Evolutionary conservation across 768 basidiomycete species (phyloP).

Genomic region (Rhodotorula taiwanensis): DNA sequence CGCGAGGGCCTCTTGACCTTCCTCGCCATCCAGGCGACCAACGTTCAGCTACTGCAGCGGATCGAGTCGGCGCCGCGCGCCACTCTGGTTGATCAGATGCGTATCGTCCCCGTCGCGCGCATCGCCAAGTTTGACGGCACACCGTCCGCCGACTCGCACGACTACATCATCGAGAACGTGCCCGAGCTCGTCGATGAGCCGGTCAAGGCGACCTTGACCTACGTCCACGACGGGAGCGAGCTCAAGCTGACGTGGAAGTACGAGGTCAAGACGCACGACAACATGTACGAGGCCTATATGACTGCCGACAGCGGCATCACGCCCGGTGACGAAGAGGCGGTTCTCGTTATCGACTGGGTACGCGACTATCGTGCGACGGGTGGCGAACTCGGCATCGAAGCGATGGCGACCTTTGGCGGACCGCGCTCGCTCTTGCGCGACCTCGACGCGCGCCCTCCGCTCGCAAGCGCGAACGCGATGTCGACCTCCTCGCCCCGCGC

Average conservation of each 20-base stretch:
- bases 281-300: slow-evolving; percentile 91
- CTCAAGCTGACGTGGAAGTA: slow-evolving; percentile 84
- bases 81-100: slow-evolving; percentile 50
- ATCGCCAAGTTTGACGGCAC: background rate
- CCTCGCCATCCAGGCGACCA: slow-evolving; percentile 29
- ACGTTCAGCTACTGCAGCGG: slow-evolving; percentile 2
- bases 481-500: slow-evolving; percentile 35
- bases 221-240: slow-evolving; percentile 67
- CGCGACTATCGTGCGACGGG: slow-evolving; percentile 55
- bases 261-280: slow-evolving; percentile 73
- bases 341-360: slow-evolving; percentile 92
- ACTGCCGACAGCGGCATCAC: slow-evolving; percentile 64
- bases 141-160: background rate
- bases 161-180: background rate
- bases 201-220: slow-evolving; percentile 71
- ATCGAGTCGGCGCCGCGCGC: slow-evolving; percentile 16
- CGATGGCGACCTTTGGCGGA: slow-evolving; percentile 1
- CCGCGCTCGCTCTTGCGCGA: background rate
- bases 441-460: background rate
- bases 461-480: background rate
- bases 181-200: slow-evolving; percentile 53
- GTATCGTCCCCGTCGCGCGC: slow-evolving; percentile 39
- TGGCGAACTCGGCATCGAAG: slow-evolving; percentile 39
- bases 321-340: slow-evolving; percentile 35
- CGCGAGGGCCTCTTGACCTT: slow-evolving; percentile 35